Conservation (phyloP, 495 filamentous ascomycete species). For the Acidiella bohemica region DNA sequence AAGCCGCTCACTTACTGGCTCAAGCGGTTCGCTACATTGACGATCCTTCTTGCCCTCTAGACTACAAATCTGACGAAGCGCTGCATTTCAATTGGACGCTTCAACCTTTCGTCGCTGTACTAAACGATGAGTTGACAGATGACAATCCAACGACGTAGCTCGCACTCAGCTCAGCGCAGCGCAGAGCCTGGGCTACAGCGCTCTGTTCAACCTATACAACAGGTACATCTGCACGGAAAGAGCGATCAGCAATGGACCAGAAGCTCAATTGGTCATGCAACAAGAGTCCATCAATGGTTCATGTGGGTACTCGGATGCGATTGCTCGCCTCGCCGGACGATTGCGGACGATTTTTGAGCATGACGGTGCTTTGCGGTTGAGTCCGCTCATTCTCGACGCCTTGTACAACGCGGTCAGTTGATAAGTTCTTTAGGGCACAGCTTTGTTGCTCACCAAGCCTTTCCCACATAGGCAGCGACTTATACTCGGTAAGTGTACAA, state of each 20-base stretch:
- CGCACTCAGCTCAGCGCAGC: no score
- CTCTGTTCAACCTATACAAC: slow-evolving; percentile 13
- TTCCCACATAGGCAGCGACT: no score
- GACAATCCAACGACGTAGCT: no score
- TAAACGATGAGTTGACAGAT: slow-evolving; percentile 8
- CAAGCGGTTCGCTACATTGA: slow-evolving; percentile 14
- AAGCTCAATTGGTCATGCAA: slow-evolving; percentile 11
- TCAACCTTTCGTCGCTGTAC: slow-evolving; percentile 9
- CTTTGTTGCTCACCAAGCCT: no score
- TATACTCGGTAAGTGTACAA: no score
- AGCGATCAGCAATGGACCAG: slow-evolving; percentile 6
- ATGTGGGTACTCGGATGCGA: slow-evolving; percentile 16
- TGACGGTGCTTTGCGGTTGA: slow-evolving; percentile 19
- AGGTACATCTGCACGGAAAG: slow-evolving; percentile 15
- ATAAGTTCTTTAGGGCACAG: no score
- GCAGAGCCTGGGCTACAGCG: slow-evolving; percentile 13
- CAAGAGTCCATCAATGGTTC: slow-evolving; percentile 23
- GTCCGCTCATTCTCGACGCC: slow-evolving; percentile 27
- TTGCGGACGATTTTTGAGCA: slow-evolving; percentile 5
- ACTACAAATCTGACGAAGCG: slow-evolving; percentile 16
- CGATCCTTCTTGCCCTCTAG: slow-evolving; percentile 8
- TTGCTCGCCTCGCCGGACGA: slow-evolving; percentile 16
- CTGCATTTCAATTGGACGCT: slow-evolving; percentile 14
- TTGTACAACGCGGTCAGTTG: slow-evolving; percentile 28
- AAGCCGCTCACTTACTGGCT: slow-evolving; percentile 15